Conservation (phyloP, 495 filamentous ascomycete species). For the Podospora tetraspora region DNA sequence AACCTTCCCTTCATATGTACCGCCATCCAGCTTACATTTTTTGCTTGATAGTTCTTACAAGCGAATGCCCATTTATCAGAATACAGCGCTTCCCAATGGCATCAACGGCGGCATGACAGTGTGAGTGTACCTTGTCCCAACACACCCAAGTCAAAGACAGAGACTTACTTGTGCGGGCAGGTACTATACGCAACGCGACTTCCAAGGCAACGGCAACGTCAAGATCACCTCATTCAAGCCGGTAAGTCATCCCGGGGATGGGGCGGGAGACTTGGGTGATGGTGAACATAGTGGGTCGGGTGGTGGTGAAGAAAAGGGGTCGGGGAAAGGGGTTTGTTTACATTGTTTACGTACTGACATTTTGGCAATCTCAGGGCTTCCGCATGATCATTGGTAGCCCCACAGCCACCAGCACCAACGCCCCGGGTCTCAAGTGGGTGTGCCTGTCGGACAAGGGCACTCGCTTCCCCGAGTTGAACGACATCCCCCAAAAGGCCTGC, state of each 20-base stretch:
- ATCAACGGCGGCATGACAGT: constrained; percentile 48
- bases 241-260: constrained; percentile 20
- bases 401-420: constrained; percentile 28
- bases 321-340: background rate
- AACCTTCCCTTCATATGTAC: too few species aligned
- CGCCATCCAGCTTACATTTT: too few species aligned
- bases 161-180: too few species aligned
- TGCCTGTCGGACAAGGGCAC: constrained; percentile 39
- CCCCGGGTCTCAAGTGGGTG: constrained; percentile 44
- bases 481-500: constrained; percentile 44
- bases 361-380: constrained; percentile 39
- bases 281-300: background rate
- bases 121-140: background rate
- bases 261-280: background rate
- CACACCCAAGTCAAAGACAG: too few species aligned
- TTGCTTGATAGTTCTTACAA: constrained; percentile 30
- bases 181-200: constrained; percentile 46
- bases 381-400: constrained; percentile 51
- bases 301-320: background rate
- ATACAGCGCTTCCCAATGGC: constrained; percentile 31
- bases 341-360: background rate
- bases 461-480: constrained; percentile 39
- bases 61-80: constrained; percentile 34
- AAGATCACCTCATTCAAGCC: constrained; percentile 46
- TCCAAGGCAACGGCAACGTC: constrained; percentile 37